Evolutionary conservation across 768 basidiomycete genomes (phyloP).

Genomic region (Cystobasidium tubakii): DNA sequence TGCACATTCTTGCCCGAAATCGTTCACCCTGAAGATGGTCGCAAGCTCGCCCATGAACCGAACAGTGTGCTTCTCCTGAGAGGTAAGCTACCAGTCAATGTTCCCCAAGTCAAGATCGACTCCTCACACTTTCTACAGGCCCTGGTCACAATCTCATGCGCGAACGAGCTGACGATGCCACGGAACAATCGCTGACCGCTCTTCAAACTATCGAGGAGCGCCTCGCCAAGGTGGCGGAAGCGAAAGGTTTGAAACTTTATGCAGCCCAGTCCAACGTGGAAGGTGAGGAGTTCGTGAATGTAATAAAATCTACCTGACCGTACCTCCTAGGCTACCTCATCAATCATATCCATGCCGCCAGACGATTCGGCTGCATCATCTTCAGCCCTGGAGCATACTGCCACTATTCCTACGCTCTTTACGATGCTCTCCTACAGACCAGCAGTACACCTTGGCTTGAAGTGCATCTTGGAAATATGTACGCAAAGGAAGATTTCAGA

Average conservation of each 20-base stretch:
- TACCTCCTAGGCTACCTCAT: conserved; percentile 11
- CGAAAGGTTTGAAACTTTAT: conserved; percentile 6
- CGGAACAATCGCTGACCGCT: conserved; percentile 1
- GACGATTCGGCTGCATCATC: conserved; percentile 23
- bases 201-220: conserved; percentile 23
- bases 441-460: conserved; percentile 5
- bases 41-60: not conserved
- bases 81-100: not conserved
- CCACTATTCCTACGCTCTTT: conserved; percentile 23
- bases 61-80: conserved; percentile 24
- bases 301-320: not conserved
- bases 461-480: conserved; percentile 29
- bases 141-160: conserved; percentile 34
- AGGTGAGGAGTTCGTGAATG: not conserved
- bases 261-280: conserved; percentile 22
- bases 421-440: conserved; percentile 28
- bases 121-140: not conserved
- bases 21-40: conserved; percentile 28
- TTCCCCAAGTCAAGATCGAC: not conserved
- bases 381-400: conserved; percentile 32
- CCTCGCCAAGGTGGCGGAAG: conserved; percentile 11
- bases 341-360: conserved; percentile 33
- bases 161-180: conserved; percentile 7
- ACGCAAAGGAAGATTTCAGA: conserved; percentile 8
- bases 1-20: conserved; percentile 25